A percentile compares a stretch with the other conserved stretches of the same genome.
phyloP scores from a whole-genome alignment of 345 rosid species.

The Gynandropsis gynandra region DNA sequence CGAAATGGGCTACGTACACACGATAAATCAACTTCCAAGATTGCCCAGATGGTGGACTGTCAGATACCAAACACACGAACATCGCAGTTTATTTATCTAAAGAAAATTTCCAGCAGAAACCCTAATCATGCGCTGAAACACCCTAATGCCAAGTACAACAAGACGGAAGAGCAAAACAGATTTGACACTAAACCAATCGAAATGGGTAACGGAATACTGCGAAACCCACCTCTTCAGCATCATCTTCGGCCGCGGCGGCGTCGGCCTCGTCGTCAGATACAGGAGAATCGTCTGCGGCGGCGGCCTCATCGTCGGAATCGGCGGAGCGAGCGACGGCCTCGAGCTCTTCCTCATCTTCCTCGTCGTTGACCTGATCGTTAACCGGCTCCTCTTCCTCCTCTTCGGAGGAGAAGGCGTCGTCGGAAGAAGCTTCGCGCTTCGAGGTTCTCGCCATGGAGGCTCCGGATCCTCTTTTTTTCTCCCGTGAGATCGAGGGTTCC shows the following conservation, averaged over 20 bases:
- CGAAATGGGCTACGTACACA: neutral
- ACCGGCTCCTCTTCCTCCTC: slow-evolving; percentile 44
- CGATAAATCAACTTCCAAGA: neutral
- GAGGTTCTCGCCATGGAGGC: slow-evolving; percentile 54
- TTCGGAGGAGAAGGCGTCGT: slow-evolving; percentile 36
- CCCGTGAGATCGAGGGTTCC: slow-evolving; percentile 41
- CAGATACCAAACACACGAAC: neutral
- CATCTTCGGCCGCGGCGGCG: slow-evolving; percentile 17
- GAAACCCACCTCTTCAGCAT: slow-evolving; percentile 41
- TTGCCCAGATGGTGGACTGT: neutral
- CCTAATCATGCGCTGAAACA: neutral
- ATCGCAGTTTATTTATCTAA: neutral
- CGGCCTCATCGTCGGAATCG: slow-evolving; percentile 35
- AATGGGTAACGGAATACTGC: neutral
- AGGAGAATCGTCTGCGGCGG: slow-evolving; percentile 19
- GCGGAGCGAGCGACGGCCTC: slow-evolving; percentile 91
- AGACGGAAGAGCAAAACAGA: neutral
- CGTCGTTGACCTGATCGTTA: slow-evolving; percentile 58
- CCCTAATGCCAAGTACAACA: neutral
- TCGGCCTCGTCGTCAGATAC: slow-evolving; percentile 37
- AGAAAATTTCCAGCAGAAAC: neutral
- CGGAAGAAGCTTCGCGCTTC: slow-evolving; percentile 57
- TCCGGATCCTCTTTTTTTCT: slow-evolving; percentile 8
- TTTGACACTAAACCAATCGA: neutral
- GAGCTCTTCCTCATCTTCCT: slow-evolving; percentile 92